Percentiles rank a stretch among this genome's conserved stretches.
These are phyloP conservation scores for Allodekkera sacchari DNA, from an alignment of 805 yeast species.

Conservation along the genomic window DNA sequence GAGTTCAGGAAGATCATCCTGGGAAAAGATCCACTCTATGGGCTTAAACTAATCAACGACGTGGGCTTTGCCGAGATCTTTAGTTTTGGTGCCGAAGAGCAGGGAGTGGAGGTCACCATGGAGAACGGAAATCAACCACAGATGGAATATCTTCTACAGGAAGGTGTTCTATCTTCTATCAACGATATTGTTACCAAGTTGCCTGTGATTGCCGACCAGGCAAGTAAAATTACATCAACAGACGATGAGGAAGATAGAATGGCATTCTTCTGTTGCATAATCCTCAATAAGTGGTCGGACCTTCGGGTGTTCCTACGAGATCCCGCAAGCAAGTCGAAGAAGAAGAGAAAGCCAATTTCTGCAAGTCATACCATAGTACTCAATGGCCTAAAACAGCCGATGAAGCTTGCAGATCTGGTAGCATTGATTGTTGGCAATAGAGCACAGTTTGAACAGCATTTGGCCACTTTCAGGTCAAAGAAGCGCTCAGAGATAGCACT, in stretches of 20 bases:
- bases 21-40: conserved; percentile 55
- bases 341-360: conserved; percentile 18
- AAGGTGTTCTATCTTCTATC: conserved; percentile 12
- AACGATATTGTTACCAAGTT: conserved; percentile 12
- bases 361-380: conserved; percentile 25
- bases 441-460: conserved; percentile 18
- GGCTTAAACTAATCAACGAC: conserved; percentile 48
- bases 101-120: conserved; percentile 12
- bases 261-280: conserved; percentile 38
- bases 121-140: conserved; percentile 5
- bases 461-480: conserved; percentile 22
- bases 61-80: conserved; percentile 56
- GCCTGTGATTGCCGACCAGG: conserved; percentile 13
- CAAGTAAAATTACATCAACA: conserved; percentile 2
- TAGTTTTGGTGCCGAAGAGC: conserved; percentile 26
- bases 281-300: conserved; percentile 43
- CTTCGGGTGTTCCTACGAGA: conserved; percentile 16
- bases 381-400: conserved; percentile 65
- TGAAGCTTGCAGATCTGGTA: conserved; percentile 43
- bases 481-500: conserved; percentile 54
- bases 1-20: conserved; percentile 73
- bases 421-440: conserved; percentile 33
- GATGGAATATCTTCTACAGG: conserved; percentile 6
- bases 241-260: conserved; percentile 15
- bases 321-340: neutral